These are phyloP conservation scores for Plasmodium inui DNA, from an alignment of 169 alveolate genomes.

Conservation along the genomic window DNA sequence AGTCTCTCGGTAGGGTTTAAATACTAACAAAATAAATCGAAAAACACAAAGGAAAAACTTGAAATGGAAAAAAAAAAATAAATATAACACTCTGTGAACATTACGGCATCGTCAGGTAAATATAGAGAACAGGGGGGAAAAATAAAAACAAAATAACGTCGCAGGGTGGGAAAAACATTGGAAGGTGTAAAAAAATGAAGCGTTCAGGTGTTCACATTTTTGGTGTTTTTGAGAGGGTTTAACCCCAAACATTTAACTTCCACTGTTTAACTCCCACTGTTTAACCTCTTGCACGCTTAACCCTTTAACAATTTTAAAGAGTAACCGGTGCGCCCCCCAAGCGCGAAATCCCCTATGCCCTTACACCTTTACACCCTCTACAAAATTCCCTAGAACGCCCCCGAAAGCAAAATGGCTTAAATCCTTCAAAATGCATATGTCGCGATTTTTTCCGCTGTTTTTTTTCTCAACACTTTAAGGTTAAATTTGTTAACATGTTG, in stretches of 20 bases:
- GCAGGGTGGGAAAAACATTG: neutral
- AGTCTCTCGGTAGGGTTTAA: neutral
- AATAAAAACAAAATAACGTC: slow-evolving; percentile 18
- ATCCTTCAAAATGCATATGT: neutral
- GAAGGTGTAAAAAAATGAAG: slow-evolving; percentile 24
- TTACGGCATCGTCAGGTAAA: slow-evolving; percentile 25
- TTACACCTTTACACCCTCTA: neutral
- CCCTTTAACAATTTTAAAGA: neutral
- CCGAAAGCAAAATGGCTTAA: neutral
- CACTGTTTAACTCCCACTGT: neutral
- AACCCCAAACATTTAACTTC: neutral
- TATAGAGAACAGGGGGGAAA: neutral
- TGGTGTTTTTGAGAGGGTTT: neutral
- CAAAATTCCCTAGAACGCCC: neutral
- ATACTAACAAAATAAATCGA: slow-evolving; percentile 23
- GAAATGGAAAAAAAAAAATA: slow-evolving; percentile 6
- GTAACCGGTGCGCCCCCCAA: neutral
- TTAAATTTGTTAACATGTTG: neutral
- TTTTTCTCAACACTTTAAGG: neutral
- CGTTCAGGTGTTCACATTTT: neutral
- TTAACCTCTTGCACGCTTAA: neutral
- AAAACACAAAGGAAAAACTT: neutral
- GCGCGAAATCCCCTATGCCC: neutral
- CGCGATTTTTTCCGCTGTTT: neutral
- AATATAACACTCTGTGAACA: neutral